Evolutionary conservation across 371 early-diverging fungal species (phyloP), one percentile per base, ranked within the genome.

Genomic region (Mucor irregularis): DNA sequence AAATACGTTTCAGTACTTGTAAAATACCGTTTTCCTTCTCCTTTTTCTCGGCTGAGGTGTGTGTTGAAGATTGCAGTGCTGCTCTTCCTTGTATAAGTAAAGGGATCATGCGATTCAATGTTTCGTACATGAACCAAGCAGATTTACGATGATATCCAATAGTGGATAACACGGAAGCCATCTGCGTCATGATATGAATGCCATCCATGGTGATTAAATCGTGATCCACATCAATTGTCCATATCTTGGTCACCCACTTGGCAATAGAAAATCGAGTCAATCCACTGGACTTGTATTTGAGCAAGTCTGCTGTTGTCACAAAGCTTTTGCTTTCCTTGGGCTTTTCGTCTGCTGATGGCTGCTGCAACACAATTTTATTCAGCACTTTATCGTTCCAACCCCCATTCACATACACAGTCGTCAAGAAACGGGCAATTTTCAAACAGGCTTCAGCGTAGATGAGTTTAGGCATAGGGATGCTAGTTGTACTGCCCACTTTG

Each of bases 111-210:
- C 85, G 70, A n/a, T 83, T 79, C 17, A 80, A 76, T 14, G 83
- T 85, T 61, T 87, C 85, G 7, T 90, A 76, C 72, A 92, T 78
- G 48, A 83, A 83, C 67, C 92, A 88, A 2, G 90, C 89, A 24
- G 92, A 87, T 64, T 92, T 92, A 11, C 91, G 70, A 37, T 80
- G 73, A 50, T 83, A 84, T 19, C 87, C 90, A 49, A 91, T 78
- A 6, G 67, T 66, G 0, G 85, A 83, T 33, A 84, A 78, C 4
- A 89, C 68, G 5, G 86, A 69, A 0, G 90, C 78, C 66, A 91
- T 83, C n/a, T 74, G 71, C 1, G 89, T 84, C 50, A 81, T 80
- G 6, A 82, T 59, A 46, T 81, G 78, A 34, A 87, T 80, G 72
- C 88, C 87, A 67, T 90, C 90, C 33, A 76, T 59, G 17, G 82